Percentiles rank a stretch among this genome's conserved stretches.
Evolutionary conservation across 2,329 filamentous ascomycete species (phyloP).

Genomic region (Aspergillus pseudoviridinutans): DNA sequence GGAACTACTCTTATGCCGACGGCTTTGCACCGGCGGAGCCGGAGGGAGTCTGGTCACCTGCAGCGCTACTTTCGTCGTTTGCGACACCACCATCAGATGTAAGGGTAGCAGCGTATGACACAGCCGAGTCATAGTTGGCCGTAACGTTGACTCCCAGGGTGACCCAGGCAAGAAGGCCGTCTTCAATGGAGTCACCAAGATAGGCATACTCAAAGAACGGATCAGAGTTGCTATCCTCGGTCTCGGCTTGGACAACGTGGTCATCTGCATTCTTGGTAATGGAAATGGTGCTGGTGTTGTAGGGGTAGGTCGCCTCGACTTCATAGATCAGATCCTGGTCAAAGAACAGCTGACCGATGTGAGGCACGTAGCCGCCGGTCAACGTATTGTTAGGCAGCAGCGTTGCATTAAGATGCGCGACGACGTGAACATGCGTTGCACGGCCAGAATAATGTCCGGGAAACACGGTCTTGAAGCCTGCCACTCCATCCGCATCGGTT

Average conservation of each 20-base stretch:
- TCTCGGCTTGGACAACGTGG: constrained; percentile 43
- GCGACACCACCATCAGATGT: too few relatives aligned
- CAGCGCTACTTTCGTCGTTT: too few relatives aligned
- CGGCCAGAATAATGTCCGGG: constrained; percentile 41
- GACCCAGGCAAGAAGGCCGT: constrained; percentile 29
- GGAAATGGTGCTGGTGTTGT: constrained; percentile 19
- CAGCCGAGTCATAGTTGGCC: too few relatives aligned
- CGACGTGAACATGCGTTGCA: constrained; percentile 44
- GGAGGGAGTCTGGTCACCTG: too few relatives aligned
- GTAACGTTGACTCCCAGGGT: too few relatives aligned
- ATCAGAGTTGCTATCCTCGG: constrained; percentile 46
- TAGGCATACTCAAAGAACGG: constrained; percentile 54
- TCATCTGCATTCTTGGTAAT: constrained; percentile 41
- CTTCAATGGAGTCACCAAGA: constrained; percentile 48
- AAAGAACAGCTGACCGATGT: constrained; percentile 60
- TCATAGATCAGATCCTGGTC: constrained; percentile 46
- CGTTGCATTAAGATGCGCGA: constrained; percentile 30
- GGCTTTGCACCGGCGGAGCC: too few relatives aligned
- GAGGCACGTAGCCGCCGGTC: constrained; percentile 46
- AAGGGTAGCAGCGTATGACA: too few relatives aligned
- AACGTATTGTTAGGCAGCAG: constrained; percentile 37
- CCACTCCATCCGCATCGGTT: constrained; percentile 42
- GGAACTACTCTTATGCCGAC: too few relatives aligned
- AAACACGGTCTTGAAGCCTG: constrained; percentile 41
- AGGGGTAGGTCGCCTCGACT: constrained; percentile 45